Percentiles rank a stretch among this genome's conserved stretches.
Evolutionary conservation across 2,329 filamentous ascomycete genomes (phyloP).

Genomic region (Nothomitra cinnamomea): DNA sequence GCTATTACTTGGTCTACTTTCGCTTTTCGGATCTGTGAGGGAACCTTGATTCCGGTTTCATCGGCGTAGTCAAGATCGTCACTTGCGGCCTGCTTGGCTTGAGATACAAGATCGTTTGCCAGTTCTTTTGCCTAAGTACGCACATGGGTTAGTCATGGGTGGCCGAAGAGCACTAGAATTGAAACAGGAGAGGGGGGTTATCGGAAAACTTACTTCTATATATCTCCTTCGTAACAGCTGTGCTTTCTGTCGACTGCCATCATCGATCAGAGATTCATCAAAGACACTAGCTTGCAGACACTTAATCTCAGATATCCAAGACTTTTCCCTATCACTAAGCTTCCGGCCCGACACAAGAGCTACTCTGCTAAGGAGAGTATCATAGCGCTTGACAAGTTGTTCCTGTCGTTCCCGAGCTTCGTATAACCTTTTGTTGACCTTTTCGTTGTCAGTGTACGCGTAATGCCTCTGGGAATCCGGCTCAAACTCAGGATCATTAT

Average conservation of each 20-base stretch:
- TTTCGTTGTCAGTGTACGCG: slow-evolving; percentile 14
- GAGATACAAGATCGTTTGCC: slow-evolving; percentile 6
- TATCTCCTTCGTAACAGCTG: slow-evolving; percentile 19
- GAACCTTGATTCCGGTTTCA: slow-evolving; percentile 12
- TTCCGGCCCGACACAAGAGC: slow-evolving; percentile 25
- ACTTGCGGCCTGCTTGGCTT: not conserved
- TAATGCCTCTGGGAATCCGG: slow-evolving; percentile 14
- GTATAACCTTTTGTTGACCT: slow-evolving; percentile 24
- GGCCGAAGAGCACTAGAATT: not conserved
- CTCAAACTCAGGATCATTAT: slow-evolving; percentile 17
- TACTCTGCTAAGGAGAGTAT: slow-evolving; percentile 26
- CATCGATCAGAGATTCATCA: slow-evolving; percentile 5
- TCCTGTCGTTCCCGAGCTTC: slow-evolving; percentile 24
- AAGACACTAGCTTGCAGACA: slow-evolving; percentile 22
- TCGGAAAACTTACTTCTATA: slow-evolving; percentile 20
- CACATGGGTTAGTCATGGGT: not conserved
- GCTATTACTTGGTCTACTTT: slow-evolving; percentile 30
- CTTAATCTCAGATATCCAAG: slow-evolving; percentile 28
- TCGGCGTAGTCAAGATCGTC: not conserved
- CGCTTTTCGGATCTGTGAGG: slow-evolving; percentile 26
- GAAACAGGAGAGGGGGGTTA: too few species aligned
- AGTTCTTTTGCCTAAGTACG: slow-evolving; percentile 7
- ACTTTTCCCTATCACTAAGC: slow-evolving; percentile 28
- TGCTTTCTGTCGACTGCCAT: not conserved
- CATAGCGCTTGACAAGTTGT: slow-evolving; percentile 25